Conservation (phyloP, 116 monocot genomes). For the Posidonia oceanica region DNA sequence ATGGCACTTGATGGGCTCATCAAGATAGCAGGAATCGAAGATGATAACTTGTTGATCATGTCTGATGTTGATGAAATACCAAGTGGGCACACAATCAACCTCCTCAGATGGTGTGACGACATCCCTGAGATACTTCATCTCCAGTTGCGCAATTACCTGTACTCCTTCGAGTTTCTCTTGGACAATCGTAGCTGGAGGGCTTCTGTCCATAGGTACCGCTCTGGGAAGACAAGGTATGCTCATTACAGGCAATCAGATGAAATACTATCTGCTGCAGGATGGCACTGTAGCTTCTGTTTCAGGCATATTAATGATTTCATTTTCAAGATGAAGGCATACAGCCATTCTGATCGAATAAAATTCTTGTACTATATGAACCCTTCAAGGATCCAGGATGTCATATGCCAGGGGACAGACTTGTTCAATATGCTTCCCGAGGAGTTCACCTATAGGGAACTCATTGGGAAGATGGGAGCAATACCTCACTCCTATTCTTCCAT, state of each 20-base stretch:
- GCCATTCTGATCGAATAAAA: constrained; percentile 56
- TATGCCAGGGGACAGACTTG: constrained; percentile 49
- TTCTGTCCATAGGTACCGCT: constrained; percentile 13
- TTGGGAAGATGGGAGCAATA: constrained; percentile 65
- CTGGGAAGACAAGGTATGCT: constrained; percentile 14
- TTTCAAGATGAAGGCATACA: constrained; percentile 61
- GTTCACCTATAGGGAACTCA: constrained; percentile 54
- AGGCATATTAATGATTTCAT: constrained; percentile 16
- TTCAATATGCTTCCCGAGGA: constrained; percentile 80
- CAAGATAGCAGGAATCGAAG: constrained; percentile 50
- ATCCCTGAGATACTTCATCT: constrained; percentile 18
- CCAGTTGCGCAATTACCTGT: constrained; percentile 17
- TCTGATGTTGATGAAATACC: constrained; percentile 92
- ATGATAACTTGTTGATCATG: constrained; percentile 89
- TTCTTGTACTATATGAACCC: constrained; percentile 37
- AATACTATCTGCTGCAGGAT: constrained; percentile 12
- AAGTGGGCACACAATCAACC: constrained; percentile 65
- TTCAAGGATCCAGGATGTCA: constrained; percentile 49
- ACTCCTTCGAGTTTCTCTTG: constrained; percentile 26
- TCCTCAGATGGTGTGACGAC: constrained; percentile 56
- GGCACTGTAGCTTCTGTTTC: constrained; percentile 37
- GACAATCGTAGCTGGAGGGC: constrained; percentile 31
- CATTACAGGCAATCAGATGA: constrained; percentile 18
- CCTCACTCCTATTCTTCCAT: constrained; percentile 45
- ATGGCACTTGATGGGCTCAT: constrained; percentile 41